Evolutionary conservation across 140 eudicot species (phyloP), one percentile per base, ranked within the genome.

Genomic region (Ambrosia hybrid): DNA sequence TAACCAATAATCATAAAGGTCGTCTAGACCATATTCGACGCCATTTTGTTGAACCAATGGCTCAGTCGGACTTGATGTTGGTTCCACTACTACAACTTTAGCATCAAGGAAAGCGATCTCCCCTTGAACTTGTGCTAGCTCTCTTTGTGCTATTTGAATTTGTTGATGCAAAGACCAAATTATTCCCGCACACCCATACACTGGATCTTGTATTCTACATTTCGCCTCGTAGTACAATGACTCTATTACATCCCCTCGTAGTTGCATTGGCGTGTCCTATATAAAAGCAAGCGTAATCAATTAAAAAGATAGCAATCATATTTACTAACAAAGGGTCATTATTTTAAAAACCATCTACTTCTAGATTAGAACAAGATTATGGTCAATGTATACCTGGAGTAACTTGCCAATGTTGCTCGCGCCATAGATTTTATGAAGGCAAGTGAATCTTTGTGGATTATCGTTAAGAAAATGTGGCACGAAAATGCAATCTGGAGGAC

Each of bases 401-500:
- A 80, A 67, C 79, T 73, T 80, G 4, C 67, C 78, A 2, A 80
- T 26, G 63, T 80, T 76, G 75, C 88, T 76, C 15, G 88, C 88
- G 4, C 85, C 82, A 63, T 61, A 83, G 72, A 83, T 67, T 76
- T 62, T 72, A 46, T 83, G 88, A 52, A 76, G 75, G 11, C 71
- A 76, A 68, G 71, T 65, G 70, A 83, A 76, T 76, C 71, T 83
- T 41, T 69, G 82, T 36, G 72, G 80, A 64, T 76, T 61, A 63
- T 68, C 41, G 13, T 75, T 11, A 49, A 79, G 85, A 46, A 83
- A 80, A 73, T 80, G 59, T 34, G 80, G 85, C 49, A 78, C 57
- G 72, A 83, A 79, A 61, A 80, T 7, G 76, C 88, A 83, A 80
- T 76, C 80, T 0, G 60, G 14, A 6, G 80, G 80, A 60, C 85